These are phyloP conservation scores for Stagonosporopsis cucurbitacearum DNA, from an alignment of 2,329 filamentous ascomycete species.

Conservation along the genomic window DNA sequence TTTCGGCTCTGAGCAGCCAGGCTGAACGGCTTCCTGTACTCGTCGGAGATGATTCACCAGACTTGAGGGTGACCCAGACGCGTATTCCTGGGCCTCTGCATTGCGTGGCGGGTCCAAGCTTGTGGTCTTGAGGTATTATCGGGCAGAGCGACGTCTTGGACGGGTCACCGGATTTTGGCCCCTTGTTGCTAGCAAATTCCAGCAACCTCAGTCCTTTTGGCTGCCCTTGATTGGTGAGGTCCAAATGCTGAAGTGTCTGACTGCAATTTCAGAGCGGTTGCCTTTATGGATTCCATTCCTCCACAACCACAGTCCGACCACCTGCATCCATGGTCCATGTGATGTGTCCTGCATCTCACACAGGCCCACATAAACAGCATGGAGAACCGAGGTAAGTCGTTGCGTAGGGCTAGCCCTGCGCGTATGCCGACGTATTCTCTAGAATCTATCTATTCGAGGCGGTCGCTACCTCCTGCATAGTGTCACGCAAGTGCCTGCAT, in stretches of 20 bases:
- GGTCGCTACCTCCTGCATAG: not conserved
- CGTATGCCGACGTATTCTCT: not conserved
- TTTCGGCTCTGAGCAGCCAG: not conserved
- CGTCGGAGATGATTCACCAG: not conserved
- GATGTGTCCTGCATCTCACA: not conserved
- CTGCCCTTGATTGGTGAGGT: slow-evolving; percentile 13
- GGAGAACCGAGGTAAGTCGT: not conserved
- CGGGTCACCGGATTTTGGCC: slow-evolving; percentile 31
- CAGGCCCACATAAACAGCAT: not conserved
- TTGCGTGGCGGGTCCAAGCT: not conserved
- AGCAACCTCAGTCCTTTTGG: slow-evolving; percentile 3
- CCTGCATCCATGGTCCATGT: not conserved
- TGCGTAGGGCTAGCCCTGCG: slow-evolving; percentile 9
- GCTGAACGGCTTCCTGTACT: slow-evolving; percentile 1
- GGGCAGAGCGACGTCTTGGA: slow-evolving; percentile 17
- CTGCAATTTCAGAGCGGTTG: not conserved
- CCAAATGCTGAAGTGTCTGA: not conserved
- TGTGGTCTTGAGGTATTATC: slow-evolving; percentile 13
- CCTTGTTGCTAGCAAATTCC: slow-evolving; percentile 28
- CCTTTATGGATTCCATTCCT: not conserved
- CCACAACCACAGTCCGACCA: not conserved
- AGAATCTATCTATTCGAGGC: not conserved
- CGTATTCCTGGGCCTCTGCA: not conserved
- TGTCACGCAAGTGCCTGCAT: not conserved
- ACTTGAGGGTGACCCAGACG: not conserved